Evolutionary conservation across 1,139 yeast genomes (phyloP).

Genomic region (Pichia kudriavzevii): DNA sequence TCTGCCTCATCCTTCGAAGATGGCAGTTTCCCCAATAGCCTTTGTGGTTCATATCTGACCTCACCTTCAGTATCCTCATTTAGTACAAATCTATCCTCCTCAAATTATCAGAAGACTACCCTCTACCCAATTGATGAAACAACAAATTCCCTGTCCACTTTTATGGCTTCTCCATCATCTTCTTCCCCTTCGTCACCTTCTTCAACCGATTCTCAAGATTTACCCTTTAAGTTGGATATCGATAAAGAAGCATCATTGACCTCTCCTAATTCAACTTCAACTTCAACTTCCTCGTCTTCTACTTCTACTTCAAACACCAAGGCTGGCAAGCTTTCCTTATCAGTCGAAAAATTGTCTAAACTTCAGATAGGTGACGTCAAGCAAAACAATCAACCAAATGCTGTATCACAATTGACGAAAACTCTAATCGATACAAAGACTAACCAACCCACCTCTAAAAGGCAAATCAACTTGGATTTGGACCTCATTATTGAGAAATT

Average conservation of each 20-base stretch:
- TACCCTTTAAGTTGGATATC: constrained; percentile 13
- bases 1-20: not conserved
- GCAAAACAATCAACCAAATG: not conserved
- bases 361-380: no score
- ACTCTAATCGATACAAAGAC: not conserved
- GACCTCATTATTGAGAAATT: constrained; percentile 51
- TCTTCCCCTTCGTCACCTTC: constrained; percentile 10
- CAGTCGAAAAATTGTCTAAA: no score
- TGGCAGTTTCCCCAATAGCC: not conserved
- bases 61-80: constrained; percentile 4
- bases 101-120: constrained; percentile 1
- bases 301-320: not conserved
- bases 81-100: constrained; percentile 6
- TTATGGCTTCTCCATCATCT: constrained; percentile 29
- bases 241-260: not conserved
- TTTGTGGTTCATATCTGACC: no score
- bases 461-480: constrained; percentile 32
- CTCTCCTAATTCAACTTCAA: not conserved
- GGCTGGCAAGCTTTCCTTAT: no score
- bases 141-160: constrained; percentile 32
- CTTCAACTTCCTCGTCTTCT: constrained; percentile 15
- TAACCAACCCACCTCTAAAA: not conserved
- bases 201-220: constrained; percentile 7
- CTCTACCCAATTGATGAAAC: constrained; percentile 40
- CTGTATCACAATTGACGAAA: no score